Evolutionary conservation across 768 basidiomycete genomes (phyloP).

Genomic region (Scleroderma citrinum): DNA sequence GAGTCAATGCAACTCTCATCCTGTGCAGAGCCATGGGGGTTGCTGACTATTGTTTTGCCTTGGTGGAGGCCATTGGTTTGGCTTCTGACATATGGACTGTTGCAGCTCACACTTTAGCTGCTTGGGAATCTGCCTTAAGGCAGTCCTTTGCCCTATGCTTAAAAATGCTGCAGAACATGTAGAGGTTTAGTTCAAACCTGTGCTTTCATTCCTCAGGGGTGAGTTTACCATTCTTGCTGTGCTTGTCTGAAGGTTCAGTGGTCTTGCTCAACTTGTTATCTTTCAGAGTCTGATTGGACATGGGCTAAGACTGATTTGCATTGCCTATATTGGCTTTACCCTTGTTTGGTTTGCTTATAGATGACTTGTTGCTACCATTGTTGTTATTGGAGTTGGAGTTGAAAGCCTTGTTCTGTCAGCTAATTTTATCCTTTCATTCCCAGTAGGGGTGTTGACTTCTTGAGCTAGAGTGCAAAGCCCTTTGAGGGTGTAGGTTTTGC

Average conservation of each 20-base stretch:
- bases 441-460: too few relatives aligned
- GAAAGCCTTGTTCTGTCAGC: too few relatives aligned
- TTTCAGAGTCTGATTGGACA: too few relatives aligned
- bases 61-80: neutral
- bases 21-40: neutral
- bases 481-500: too few relatives aligned
- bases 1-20: neutral
- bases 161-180: neutral
- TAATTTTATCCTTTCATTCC: too few relatives aligned
- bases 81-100: neutral
- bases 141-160: neutral
- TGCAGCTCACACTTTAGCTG: neutral
- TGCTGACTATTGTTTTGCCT: slow-evolving; percentile 6
- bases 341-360: too few relatives aligned
- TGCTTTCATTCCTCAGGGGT: neutral
- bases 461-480: too few relatives aligned
- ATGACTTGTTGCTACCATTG: too few relatives aligned
- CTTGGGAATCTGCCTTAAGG: neutral
- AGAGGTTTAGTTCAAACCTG: neutral
- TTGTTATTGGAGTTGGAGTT: too few relatives aligned
- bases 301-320: too few relatives aligned
- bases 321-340: too few relatives aligned
- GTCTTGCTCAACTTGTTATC: too few relatives aligned
- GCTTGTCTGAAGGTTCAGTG: neutral
- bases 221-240: neutral